Evolutionary conservation across 495 filamentous ascomycete genomes (phyloP), one percentile per base, ranked within the genome.

Genomic region (Thermothielavioides terrestris): DNA sequence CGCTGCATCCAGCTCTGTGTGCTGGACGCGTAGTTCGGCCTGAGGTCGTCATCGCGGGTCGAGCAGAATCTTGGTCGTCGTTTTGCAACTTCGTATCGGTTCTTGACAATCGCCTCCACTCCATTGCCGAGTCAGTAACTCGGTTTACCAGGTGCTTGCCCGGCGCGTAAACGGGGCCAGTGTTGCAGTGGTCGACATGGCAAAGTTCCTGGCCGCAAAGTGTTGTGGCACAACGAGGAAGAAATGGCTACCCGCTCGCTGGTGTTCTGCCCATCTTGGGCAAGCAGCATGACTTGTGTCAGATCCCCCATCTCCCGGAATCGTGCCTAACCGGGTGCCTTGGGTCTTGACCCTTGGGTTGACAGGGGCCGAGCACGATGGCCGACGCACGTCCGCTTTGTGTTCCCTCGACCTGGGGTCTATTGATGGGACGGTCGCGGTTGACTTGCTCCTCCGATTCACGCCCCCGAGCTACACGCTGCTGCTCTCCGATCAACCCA

Each of bases 371-470:
- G 49, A 58, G 51, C 49, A 55, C 46, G 53, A 64, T 64, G 62
- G 64, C 86, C 83, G 12, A 86, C 80, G 62, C 64, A 65, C 62
- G 64, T 60, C 57, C 62, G 28, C 58, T 54, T 52, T 37, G 52
- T n/a, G 55, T 46, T 47, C 34, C 42, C 52, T 43, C 34, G 41
- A 42, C 53, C 26, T 18, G 7, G 35, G 15, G 14, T 28, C 27
- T 49, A 38, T 49, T 34, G 37, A 25, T 54, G 35, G 51, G 52
- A 49, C 50, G 26, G 54, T 52, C 46, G 37, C 48, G 34, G 46
- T 10, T 38, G 31, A 30, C 38, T 50, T 50, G 26, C 28, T 4
- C 35, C 30, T 23, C 2, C 30, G 15, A 26, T 36, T 18, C 20
- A 35, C 31, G n/a, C 27, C 31, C n/a, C 20, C 26, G 4, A 3